These are phyloP conservation scores for Fusarium concolor DNA, from an alignment of 2,329 filamentous ascomycete species.

Conservation along the genomic window DNA sequence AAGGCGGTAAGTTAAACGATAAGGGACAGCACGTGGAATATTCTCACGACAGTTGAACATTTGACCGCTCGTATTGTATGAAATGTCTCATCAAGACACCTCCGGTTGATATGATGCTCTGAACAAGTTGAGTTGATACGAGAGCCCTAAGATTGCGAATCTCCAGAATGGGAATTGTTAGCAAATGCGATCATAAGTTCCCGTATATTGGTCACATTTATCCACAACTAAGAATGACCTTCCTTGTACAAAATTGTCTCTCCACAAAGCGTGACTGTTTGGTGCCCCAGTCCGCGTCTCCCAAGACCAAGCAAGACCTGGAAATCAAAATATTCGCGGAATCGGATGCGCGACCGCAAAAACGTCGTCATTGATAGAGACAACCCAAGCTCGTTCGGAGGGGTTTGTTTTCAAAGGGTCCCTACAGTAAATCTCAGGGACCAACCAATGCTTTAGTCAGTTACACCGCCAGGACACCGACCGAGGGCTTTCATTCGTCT, in stretches of 20 bases:
- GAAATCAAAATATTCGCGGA: constrained; percentile 21
- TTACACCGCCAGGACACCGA: no score
- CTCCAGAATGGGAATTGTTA: constrained; percentile 16
- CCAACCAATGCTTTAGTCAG: no score
- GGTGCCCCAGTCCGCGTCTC: not conserved
- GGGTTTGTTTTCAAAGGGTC: constrained; percentile 21
- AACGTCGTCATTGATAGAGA: constrained; percentile 29
- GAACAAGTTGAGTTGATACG: constrained; percentile 2
- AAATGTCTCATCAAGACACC: not conserved
- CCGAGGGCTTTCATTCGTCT: constrained; percentile 4
- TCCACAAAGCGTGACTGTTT: constrained; percentile 18
- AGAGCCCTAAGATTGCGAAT: constrained; percentile 17
- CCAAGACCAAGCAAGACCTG: not conserved
- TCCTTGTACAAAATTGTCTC: constrained; percentile 5
- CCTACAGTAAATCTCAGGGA: constrained; percentile 23
- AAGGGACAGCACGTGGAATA: constrained; percentile 23
- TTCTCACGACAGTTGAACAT: constrained; percentile 3
- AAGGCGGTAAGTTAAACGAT: constrained; percentile 14
- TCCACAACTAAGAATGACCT: not conserved
- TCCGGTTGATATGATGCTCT: not conserved
- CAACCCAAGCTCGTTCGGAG: not conserved
- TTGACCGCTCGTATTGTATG: constrained; percentile 8
- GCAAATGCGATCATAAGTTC: constrained; percentile 15
- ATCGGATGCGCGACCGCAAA: constrained; percentile 22
- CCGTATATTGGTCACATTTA: constrained; percentile 1